These are phyloP conservation scores for Rhododendron ovatum DNA, from an alignment of 148 eudicot species.

Conservation along the genomic window DNA sequence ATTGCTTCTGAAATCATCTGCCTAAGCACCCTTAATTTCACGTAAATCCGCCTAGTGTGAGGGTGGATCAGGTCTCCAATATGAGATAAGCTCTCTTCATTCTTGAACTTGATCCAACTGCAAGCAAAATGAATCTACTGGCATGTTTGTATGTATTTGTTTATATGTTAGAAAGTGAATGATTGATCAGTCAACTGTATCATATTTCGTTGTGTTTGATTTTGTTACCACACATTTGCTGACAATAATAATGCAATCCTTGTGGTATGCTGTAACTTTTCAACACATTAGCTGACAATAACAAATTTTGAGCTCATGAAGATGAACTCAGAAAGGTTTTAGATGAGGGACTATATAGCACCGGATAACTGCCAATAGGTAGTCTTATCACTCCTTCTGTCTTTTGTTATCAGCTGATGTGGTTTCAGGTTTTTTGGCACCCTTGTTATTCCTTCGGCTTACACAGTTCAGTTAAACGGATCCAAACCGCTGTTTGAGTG, in stretches of 20 bases:
- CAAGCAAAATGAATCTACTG: constrained; percentile 27
- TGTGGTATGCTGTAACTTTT: not conserved
- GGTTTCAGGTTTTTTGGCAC: not conserved
- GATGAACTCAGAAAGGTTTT: not conserved
- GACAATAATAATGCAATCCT: not conserved
- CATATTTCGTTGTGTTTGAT: not conserved
- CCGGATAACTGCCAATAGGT: not conserved
- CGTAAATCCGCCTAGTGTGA: constrained; percentile 20
- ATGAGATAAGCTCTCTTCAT: constrained; percentile 42
- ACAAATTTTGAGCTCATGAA: not conserved
- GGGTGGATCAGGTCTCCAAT: constrained; percentile 49
- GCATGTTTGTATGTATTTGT: not conserved
- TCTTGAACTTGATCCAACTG: constrained; percentile 64
- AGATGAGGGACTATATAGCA: not conserved
- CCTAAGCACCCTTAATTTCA: constrained; percentile 45
- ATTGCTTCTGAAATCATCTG: constrained; percentile 54
- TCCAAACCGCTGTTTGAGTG: not conserved
- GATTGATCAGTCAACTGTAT: not conserved
- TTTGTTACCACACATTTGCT: not conserved
- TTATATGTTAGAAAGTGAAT: not conserved
- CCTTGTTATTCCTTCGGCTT: not conserved
- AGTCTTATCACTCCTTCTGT: not conserved
- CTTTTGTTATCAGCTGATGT: not conserved
- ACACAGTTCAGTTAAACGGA: not conserved
- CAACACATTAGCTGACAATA: not conserved